phyloP scores from a whole-genome alignment of 805 yeast genomes.

The Clavispora fructus region DNA sequence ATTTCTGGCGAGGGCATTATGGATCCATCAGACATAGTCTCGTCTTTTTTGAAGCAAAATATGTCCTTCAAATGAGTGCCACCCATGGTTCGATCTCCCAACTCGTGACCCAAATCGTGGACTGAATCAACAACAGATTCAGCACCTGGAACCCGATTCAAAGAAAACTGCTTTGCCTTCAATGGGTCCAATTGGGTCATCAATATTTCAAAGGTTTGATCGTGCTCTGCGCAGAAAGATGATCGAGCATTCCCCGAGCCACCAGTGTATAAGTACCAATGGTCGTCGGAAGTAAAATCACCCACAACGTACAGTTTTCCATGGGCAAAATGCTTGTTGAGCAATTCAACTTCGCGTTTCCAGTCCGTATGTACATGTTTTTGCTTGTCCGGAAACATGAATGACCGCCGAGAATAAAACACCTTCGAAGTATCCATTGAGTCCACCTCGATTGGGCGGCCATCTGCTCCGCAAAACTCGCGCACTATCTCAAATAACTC shows the following conservation, averaged over 20 bases:
- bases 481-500: slow-evolving; percentile 47
- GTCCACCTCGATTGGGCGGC: slow-evolving; percentile 14
- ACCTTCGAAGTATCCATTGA: slow-evolving; percentile 51
- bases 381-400: slow-evolving; percentile 89
- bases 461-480: slow-evolving; percentile 5
- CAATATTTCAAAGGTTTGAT: slow-evolving; percentile 80
- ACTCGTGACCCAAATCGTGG: slow-evolving; percentile 72
- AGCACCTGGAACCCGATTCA: slow-evolving; percentile 43
- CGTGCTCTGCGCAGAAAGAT: slow-evolving; percentile 21
- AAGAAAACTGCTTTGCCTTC: slow-evolving; percentile 54
- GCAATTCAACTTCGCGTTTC: slow-evolving; percentile 69
- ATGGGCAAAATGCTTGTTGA: slow-evolving; percentile 58
- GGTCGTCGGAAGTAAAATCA: slow-evolving; percentile 64
- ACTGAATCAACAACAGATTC: slow-evolving; percentile 30
- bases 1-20: not conserved
- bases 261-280: slow-evolving; percentile 84
- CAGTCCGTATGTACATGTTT: slow-evolving; percentile 76
- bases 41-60: slow-evolving; percentile 20
- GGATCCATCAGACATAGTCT: not conserved
- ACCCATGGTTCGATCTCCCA: slow-evolving; percentile 67
- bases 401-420: slow-evolving; percentile 86
- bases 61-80: slow-evolving; percentile 58
- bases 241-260: slow-evolving; percentile 25
- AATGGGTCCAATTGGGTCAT: slow-evolving; percentile 77
- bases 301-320: slow-evolving; percentile 77